Evolutionary conservation across 106 monocot genomes (phyloP).

Genomic region (Phalaenopsis equestris): DNA sequence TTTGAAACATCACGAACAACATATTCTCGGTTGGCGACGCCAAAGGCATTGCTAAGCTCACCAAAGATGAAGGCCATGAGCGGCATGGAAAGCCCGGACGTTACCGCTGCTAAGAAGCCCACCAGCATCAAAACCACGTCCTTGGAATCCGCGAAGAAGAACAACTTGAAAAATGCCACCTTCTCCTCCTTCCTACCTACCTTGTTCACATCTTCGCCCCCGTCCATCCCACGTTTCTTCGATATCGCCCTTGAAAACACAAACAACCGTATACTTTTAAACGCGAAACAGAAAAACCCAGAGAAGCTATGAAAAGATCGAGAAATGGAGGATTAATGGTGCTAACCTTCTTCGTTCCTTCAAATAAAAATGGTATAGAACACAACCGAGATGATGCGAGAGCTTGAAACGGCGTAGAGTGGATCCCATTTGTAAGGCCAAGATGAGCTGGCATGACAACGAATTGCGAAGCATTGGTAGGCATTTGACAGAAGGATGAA

Average conservation of each 20-base stretch:
- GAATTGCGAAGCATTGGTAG: not conserved
- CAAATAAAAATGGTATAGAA: not conserved
- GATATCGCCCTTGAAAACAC: not conserved
- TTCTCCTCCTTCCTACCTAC: conserved; percentile 13
- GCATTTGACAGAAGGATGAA: not conserved
- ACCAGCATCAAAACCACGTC: conserved; percentile 41
- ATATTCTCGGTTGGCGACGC: conserved; percentile 4
- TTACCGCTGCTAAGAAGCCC: conserved; percentile 26
- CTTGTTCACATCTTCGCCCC: not conserved
- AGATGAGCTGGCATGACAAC: not conserved
- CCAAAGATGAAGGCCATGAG: conserved; percentile 62
- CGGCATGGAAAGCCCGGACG: conserved; percentile 46
- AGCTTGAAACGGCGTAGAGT: not conserved
- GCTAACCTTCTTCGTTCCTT: conserved; percentile 1
- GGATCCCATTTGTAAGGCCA: not conserved
- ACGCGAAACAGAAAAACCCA: not conserved
- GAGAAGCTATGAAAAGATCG: not conserved
- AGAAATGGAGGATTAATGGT: not conserved
- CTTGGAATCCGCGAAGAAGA: conserved; percentile 41
- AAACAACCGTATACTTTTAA: not conserved
- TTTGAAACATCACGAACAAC: conserved; percentile 41
- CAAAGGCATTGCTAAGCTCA: conserved; percentile 43
- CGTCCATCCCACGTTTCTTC: not conserved
- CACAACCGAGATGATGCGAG: not conserved
- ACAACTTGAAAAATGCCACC: conserved; percentile 34